phyloP scores from a whole-genome alignment of 495 filamentous ascomycete species.

The Letharia columbiana region DNA sequence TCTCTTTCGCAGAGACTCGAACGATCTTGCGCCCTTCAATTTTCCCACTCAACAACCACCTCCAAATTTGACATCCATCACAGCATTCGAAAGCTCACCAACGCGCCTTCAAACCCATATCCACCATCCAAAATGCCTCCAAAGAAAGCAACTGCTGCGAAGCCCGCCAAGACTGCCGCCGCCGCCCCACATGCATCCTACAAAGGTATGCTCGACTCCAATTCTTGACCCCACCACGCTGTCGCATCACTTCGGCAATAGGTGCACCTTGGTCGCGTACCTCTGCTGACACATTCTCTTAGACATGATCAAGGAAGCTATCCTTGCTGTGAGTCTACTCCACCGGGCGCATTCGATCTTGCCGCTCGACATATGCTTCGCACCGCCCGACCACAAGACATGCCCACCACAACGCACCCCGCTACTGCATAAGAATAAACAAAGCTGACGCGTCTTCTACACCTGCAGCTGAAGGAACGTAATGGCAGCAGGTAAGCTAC shows the following conservation, averaged over 20 bases:
- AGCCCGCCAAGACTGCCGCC: constrained; percentile 43
- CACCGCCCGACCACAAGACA: constrained; percentile 18
- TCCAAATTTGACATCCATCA: constrained; percentile 17
- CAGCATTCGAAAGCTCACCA: constrained; percentile 25
- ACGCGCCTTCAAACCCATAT: constrained; percentile 23
- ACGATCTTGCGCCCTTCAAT: constrained; percentile 26
- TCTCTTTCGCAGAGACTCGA: constrained; percentile 33
- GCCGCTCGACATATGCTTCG: constrained; percentile 12
- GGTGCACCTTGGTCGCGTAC: constrained; percentile 37
- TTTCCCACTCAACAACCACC: constrained; percentile 22
- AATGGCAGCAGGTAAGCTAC: constrained; percentile 53
- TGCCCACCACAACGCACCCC: constrained; percentile 12
- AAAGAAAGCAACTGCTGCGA: constrained; percentile 42
- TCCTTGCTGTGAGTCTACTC: constrained; percentile 54
- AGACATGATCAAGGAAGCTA: constrained; percentile 64
- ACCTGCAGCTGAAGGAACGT: constrained; percentile 54
- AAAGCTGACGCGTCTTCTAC: constrained; percentile 25
- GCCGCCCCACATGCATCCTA: constrained; percentile 47
- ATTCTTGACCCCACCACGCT: constrained; percentile 33
- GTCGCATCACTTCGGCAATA: constrained; percentile 36
- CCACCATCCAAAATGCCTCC: constrained; percentile 38
- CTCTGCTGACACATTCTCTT: constrained; percentile 41
- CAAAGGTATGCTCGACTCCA: constrained; percentile 47
- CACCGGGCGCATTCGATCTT: constrained; percentile 27
- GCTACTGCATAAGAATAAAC: neutral